phyloP scores from a whole-genome alignment of 805 yeast genomes.

The Pichia nanzhaoensis region DNA sequence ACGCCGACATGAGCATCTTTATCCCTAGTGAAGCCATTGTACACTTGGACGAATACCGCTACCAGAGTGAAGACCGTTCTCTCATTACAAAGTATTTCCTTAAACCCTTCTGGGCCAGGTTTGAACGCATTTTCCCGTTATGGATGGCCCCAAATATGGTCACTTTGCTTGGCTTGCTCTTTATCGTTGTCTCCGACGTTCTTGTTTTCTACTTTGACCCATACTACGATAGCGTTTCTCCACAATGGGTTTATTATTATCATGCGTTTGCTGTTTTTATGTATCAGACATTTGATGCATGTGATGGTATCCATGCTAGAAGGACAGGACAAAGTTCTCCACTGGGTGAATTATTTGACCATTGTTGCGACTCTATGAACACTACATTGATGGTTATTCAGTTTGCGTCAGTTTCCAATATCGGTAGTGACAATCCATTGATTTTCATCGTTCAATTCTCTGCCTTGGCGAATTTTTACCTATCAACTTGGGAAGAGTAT shows the following conservation, averaged over 20 bases:
- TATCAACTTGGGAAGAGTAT: constrained; percentile 94
- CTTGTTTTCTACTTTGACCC: constrained; percentile 74
- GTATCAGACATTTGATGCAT: constrained; percentile 94
- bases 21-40: constrained; percentile 10
- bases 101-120: constrained; percentile 75
- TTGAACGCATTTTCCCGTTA: constrained; percentile 69
- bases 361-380: constrained; percentile 60
- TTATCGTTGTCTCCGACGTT: constrained; percentile 56
- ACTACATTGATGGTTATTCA: constrained; percentile 75
- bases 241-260: constrained; percentile 69
- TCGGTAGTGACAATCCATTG: constrained; percentile 57
- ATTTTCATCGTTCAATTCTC: constrained; percentile 64
- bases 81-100: constrained; percentile 64
- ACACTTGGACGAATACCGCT: constrained; percentile 26
- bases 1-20: constrained; percentile 12
- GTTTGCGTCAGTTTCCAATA: constrained; percentile 67
- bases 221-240: constrained; percentile 47
- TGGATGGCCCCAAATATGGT: constrained; percentile 93
- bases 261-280: constrained; percentile 80
- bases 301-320: constrained; percentile 94
- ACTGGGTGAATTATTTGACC: constrained; percentile 90
- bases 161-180: constrained; percentile 71
- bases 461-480: constrained; percentile 71
- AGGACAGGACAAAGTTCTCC: constrained; percentile 95
- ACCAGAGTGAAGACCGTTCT: constrained; percentile 77